Conservation (phyloP, 2,329 filamentous ascomycete species). For the Madurella fahalii region DNA sequence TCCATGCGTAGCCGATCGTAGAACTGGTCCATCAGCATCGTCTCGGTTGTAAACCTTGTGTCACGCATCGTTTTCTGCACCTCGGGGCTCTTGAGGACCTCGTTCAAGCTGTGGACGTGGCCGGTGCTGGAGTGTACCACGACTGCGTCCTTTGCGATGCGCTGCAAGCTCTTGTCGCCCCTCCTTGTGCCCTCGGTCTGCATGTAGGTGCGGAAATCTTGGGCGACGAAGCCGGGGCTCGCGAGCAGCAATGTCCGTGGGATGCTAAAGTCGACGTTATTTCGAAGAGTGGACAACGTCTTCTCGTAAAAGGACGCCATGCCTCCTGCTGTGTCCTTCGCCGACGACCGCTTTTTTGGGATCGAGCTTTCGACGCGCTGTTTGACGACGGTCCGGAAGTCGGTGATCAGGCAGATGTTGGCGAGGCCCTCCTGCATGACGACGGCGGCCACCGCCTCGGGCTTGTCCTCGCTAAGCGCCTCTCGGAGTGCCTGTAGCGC, state of each 20-base stretch:
- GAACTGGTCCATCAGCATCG: slow-evolving; percentile 79
- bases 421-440: slow-evolving; percentile 89
- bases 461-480: slow-evolving; percentile 71
- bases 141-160: slow-evolving; percentile 57
- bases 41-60: slow-evolving; percentile 84
- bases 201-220: slow-evolving; percentile 72
- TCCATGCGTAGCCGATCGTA: slow-evolving; percentile 73
- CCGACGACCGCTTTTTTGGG: slow-evolving; percentile 62
- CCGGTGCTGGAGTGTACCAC: slow-evolving; percentile 83
- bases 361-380: slow-evolving; percentile 64
- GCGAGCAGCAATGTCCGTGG: slow-evolving; percentile 76
- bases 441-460: slow-evolving; percentile 80
- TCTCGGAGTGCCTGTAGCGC: slow-evolving; percentile 74
- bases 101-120: slow-evolving; percentile 80
- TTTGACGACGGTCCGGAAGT: slow-evolving; percentile 72
- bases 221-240: slow-evolving; percentile 82
- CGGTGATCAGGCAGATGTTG: slow-evolving; percentile 78
- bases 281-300: slow-evolving; percentile 68
- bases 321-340: slow-evolving; percentile 64
- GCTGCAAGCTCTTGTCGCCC: slow-evolving; percentile 65
- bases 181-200: slow-evolving; percentile 54
- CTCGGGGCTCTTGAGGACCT: slow-evolving; percentile 77
- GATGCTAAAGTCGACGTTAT: slow-evolving; percentile 70
- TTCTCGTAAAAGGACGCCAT: slow-evolving; percentile 75
- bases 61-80: slow-evolving; percentile 75